Evolutionary conservation across 345 rosid species (phyloP), one percentile per base, ranked within the genome.

Genomic region (Nephelium lappaceum): DNA sequence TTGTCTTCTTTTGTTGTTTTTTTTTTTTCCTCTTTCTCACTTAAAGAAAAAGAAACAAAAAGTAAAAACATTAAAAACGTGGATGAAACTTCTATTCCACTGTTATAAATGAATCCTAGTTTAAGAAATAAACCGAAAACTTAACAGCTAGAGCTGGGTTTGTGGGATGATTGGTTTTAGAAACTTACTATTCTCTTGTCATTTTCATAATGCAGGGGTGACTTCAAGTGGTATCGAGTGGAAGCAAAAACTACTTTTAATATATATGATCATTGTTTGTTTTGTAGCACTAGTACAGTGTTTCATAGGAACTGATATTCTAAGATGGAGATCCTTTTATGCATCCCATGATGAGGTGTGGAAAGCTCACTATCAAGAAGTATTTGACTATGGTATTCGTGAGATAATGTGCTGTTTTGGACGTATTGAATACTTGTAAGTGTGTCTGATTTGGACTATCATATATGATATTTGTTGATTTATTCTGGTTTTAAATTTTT

Each of bases 381-480:
- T 93, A 64, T 95, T 95, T 89, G 98, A 93, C 84, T 87, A 93
- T 82, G 96, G 97, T 18, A 92, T 93, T 81, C 97, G 97, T n/a
- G 98, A 95, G 86, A 90, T 91, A 72, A 83, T 93, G 86, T 95
- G 99, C 82, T 95, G 99, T 81, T 87, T 93, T 57, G 99, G 97
- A 64, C 96, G 98, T 69, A 74, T 83, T 9, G 84, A 89, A 73
- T 95, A 92, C 83, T 85, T 93, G 99, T 93, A 86, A 70, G 95
- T 78, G 79, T 67, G 21, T 41, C 23, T 65, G 62, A 21, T 24
- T 79, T 69, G 76, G 69, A 27, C 76, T 79, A 55, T 47, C 57
- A 27, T 79, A 45, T 68, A 3, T 36, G 19, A 57, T 62, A 43
- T 55, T 18, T 51, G 61, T 62, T 38, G 21, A 70, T 53, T 38